These are phyloP conservation scores for Paramecium sonneborni DNA, from an alignment of 73 alveolate genomes.

Conservation along the genomic window DNA sequence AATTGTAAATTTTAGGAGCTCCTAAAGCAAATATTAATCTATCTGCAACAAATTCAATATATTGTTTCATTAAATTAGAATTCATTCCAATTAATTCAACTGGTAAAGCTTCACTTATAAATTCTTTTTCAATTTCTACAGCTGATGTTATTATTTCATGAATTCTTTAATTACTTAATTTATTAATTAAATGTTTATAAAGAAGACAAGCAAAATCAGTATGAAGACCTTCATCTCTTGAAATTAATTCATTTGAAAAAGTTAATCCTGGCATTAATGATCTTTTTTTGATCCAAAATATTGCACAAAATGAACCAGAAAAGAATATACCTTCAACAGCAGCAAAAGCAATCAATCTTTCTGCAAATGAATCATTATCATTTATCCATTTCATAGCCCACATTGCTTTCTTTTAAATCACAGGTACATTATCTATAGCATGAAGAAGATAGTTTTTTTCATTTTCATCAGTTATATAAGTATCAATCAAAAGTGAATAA, in stretches of 20 bases:
- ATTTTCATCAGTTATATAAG: conserved; percentile 81
- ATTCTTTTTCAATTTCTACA: conserved; percentile 90
- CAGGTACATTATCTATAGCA: conserved; percentile 88
- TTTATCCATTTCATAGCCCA: conserved; percentile 98
- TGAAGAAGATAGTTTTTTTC: conserved; percentile 84
- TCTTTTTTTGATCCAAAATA: conserved; percentile 96
- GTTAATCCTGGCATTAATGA: conserved; percentile 98
- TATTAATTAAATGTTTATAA: conserved; percentile 82
- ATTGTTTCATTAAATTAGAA: conserved; percentile 84
- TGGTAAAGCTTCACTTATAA: conserved; percentile 85
- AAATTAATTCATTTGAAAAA: conserved; percentile 90
- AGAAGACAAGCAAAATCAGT: conserved; percentile 96
- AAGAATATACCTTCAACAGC: conserved; percentile 97
- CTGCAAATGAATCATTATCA: conserved; percentile 79
- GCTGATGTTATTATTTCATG: conserved; percentile 89
- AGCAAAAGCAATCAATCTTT: conserved; percentile 95
- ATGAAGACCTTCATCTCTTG: conserved; percentile 96
- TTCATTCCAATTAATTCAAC: conserved; percentile 91
- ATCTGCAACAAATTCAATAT: conserved; percentile 94
- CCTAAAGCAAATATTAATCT: conserved; percentile 87
- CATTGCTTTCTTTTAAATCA: conserved; percentile 90
- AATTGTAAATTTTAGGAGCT: conserved; percentile 79
- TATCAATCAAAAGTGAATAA: conserved; percentile 90
- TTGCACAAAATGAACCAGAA: conserved; percentile 91
- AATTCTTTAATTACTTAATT: conserved; percentile 81